These are phyloP conservation scores for Kwoniella bestiolae DNA, from an alignment of 768 basidiomycete species.

Conservation along the genomic window DNA sequence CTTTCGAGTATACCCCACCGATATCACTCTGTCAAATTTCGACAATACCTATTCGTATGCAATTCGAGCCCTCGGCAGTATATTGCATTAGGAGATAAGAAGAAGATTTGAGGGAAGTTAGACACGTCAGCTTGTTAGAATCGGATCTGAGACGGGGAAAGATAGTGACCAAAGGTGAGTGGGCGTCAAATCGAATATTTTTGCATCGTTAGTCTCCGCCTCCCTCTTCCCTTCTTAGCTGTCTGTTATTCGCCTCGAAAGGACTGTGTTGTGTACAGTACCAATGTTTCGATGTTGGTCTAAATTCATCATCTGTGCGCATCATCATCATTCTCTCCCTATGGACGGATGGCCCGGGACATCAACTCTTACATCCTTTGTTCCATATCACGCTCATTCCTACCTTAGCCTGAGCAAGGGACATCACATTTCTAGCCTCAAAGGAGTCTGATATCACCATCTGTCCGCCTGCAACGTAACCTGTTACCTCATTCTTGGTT, in stretches of 20 bases:
- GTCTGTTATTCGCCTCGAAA: no score
- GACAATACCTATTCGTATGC: no score
- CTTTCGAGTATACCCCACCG: neutral
- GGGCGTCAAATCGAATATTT: neutral
- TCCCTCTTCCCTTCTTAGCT: neutral
- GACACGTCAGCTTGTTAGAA: no score
- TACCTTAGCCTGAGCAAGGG: no score
- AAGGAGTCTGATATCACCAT: no score
- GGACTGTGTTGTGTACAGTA: neutral
- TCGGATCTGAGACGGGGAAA: neutral
- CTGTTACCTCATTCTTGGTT: neutral
- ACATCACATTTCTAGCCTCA: no score
- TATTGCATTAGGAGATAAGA: no score
- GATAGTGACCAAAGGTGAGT: neutral
- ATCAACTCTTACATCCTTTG: neutral
- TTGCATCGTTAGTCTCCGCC: conserved; percentile 1
- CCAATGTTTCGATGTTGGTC: neutral
- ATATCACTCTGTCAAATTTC: no score
- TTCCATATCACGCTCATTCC: neutral
- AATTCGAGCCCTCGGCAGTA: no score
- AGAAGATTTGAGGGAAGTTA: no score
- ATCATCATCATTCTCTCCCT: no score
- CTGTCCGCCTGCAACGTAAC: neutral
- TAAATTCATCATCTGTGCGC: neutral
- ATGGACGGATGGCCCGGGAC: no score